phyloP scores from a whole-genome alignment of 2,329 filamentous ascomycete species.

The Rutstroemia sydowiana region DNA sequence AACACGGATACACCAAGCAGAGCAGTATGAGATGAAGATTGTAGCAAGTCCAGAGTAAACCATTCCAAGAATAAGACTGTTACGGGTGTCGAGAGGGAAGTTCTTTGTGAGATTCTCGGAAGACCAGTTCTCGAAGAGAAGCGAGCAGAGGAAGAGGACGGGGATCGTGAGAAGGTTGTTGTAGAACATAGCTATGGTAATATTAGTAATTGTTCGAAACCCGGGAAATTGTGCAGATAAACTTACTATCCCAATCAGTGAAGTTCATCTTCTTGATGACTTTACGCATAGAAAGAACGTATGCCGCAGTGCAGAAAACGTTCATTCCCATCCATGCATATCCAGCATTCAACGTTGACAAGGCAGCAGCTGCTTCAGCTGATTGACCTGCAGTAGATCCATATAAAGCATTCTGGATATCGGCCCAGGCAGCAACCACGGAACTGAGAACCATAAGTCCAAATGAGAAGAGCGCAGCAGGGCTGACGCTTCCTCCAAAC shows the following conservation, averaged over 20 bases:
- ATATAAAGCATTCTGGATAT: conserved; percentile 78
- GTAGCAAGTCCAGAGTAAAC: conserved; percentile 86
- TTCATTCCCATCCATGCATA: conserved; percentile 99
- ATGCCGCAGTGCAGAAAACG: conserved; percentile 87
- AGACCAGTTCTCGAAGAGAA: conserved; percentile 90
- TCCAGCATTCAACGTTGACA: conserved; percentile 86
- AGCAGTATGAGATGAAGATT: conserved; percentile 99
- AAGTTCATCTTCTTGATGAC: conserved; percentile 99
- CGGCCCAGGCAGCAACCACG: conserved; percentile 91
- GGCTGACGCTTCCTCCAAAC: conserved; percentile 90
- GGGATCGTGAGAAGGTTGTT: conserved; percentile 98
- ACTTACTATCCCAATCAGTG: conserved; percentile 98
- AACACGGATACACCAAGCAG: conserved; percentile 96
- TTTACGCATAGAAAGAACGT: conserved; percentile 91
- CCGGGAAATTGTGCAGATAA: neutral
- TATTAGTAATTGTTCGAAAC: conserved; percentile 27
- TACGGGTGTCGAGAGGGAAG: conserved; percentile 78
- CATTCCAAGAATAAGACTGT: conserved; percentile 78
- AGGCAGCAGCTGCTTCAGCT: conserved; percentile 59
- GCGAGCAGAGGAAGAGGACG: conserved; percentile 73
- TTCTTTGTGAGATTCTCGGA: conserved; percentile 73
- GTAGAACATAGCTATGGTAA: conserved; percentile 85
- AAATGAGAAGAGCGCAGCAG: conserved; percentile 84
- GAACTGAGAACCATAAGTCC: conserved; percentile 95
- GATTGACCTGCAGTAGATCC: conserved; percentile 30